phyloP scores from a whole-genome alignment of 2,329 filamentous ascomycete genomes.

The Aureobasidium namibiae region DNA sequence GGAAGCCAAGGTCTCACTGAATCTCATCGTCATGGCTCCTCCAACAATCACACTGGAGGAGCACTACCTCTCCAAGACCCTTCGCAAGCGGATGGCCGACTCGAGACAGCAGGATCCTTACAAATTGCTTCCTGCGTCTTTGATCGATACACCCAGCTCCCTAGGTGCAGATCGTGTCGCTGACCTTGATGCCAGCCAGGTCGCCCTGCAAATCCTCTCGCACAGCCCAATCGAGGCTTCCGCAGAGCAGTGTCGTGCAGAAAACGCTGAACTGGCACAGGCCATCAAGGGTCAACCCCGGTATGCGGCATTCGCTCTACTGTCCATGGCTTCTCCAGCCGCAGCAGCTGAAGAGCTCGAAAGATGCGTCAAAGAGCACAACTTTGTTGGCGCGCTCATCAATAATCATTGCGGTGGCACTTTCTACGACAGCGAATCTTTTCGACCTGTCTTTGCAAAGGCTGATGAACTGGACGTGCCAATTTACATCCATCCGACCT shows the following conservation, averaged over 20 bases:
- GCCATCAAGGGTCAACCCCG: conserved; percentile 21
- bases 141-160: conserved; percentile 20
- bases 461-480: conserved; percentile 40
- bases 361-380: conserved; percentile 24
- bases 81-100: conserved; percentile 9
- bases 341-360: conserved; percentile 26
- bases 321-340: conserved; percentile 26
- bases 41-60: conserved; percentile 30
- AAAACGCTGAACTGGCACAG: conserved; percentile 27
- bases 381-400: conserved; percentile 29
- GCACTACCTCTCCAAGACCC: conserved; percentile 25
- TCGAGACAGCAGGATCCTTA: conserved; percentile 7
- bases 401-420: conserved; percentile 28
- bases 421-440: conserved; percentile 26
- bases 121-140: not conserved
- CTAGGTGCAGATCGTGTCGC: conserved; percentile 22
- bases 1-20: too few species aligned
- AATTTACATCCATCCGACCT: conserved; percentile 45
- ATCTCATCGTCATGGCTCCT: too few species aligned
- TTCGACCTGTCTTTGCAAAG: conserved; percentile 24
- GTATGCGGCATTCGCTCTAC: conserved; percentile 28
- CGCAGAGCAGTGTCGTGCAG: conserved; percentile 21
- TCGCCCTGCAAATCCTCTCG: conserved; percentile 29
- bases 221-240: conserved; percentile 25
- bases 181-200: conserved; percentile 26